A percentile compares a stretch with the other conserved stretches of the same genome.
phyloP scores from a whole-genome alignment of 163 green algal genomes.

The Prototheca cutis region DNA sequence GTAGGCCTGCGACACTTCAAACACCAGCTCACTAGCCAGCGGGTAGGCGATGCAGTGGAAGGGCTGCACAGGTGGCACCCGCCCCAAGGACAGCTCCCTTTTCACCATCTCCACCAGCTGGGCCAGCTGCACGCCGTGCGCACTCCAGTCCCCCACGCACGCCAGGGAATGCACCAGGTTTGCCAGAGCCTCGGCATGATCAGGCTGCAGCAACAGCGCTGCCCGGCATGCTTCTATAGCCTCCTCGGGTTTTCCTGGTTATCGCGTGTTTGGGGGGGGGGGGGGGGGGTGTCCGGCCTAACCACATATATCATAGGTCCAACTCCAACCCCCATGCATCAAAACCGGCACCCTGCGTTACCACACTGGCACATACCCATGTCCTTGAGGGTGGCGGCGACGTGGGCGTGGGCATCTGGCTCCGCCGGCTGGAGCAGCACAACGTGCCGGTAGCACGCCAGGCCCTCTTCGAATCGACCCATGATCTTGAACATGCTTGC shows the following conservation, averaged over 20 bases:
- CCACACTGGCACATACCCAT: background rate
- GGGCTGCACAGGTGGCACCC: constrained; percentile 68
- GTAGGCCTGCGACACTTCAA: constrained; percentile 42
- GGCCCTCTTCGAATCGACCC: constrained; percentile 49
- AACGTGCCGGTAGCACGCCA: constrained; percentile 67
- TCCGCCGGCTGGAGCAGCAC: constrained; percentile 34
- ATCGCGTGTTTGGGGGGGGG: background rate
- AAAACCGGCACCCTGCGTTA: background rate
- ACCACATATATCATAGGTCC: background rate
- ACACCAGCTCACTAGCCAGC: constrained; percentile 54
- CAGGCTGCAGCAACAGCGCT: constrained; percentile 50
- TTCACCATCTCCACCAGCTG: background rate
- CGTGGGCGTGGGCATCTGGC: constrained; percentile 45
- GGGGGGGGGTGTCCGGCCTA: background rate
- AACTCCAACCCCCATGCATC: background rate
- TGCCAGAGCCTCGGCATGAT: constrained; percentile 66
- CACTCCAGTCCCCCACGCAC: constrained; percentile 75
- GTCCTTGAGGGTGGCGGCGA: constrained; percentile 67
- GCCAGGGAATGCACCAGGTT: constrained; percentile 75
- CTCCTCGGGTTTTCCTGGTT: constrained; percentile 45
- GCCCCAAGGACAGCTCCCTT: constrained; percentile 34
- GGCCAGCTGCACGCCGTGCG: constrained; percentile 19
- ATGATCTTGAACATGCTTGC: constrained; percentile 55
- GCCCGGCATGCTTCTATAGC: constrained; percentile 50
- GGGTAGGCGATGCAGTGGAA: constrained; percentile 88